Evolutionary conservation across 495 filamentous ascomycete species (phyloP).

Genomic region (Amniculicola lignicola): DNA sequence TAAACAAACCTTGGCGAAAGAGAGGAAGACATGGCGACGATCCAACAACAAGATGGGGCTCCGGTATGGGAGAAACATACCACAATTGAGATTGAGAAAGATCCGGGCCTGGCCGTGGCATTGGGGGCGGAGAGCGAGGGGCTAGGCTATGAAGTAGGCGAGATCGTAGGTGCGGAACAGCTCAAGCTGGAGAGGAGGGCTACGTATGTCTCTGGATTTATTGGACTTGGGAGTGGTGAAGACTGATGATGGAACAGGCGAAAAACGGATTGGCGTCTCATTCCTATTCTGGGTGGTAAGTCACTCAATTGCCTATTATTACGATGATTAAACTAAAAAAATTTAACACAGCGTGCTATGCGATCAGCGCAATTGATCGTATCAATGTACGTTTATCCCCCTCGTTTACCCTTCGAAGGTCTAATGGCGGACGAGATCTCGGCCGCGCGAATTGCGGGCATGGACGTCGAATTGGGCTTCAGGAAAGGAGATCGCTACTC

Average conservation of each 20-base stretch:
- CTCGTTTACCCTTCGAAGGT: no score
- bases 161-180: not conserved
- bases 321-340: not conserved
- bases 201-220: not conserved
- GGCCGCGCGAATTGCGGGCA: constrained; percentile 19
- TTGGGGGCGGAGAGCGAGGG: no score
- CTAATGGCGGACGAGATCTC: no score
- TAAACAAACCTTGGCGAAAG: no score
- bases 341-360: constrained; percentile 7
- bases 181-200: not conserved
- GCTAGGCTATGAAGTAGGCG: no score
- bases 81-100: not conserved
- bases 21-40: no score
- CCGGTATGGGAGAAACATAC: not conserved
- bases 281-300: constrained; percentile 2
- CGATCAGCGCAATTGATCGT: constrained; percentile 21
- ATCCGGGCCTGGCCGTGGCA: not conserved
- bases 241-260: not conserved
- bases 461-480: constrained; percentile 15
- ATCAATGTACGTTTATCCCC: constrained; percentile 13
- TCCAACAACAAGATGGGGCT: not conserved
- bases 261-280: not conserved
- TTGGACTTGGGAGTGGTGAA: not conserved
- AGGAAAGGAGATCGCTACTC: constrained; percentile 32
- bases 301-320: not conserved